Base-by-base conservation (phyloP, 192 early-diverging fungal genomes). In the Allomyces arbusculus region DNA sequence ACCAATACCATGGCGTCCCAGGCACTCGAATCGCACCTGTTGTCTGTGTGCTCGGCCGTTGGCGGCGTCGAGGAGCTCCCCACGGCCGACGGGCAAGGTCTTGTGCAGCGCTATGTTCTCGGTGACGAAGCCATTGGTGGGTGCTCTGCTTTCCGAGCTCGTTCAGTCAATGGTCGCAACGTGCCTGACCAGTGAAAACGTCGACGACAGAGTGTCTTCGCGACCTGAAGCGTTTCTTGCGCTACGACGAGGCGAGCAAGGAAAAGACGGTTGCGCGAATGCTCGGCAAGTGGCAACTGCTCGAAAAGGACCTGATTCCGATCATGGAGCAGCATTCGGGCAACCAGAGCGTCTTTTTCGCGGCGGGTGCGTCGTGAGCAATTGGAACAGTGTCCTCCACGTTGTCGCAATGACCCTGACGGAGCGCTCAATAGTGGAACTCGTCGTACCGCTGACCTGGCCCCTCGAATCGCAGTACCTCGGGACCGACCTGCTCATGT, bases 221-320 rank as follows among this genome's bases (percentile, higher is more conserved):
- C 14, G 67, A 68, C 64, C 43, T 68, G 16, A 68, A 68, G 61
- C 62, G 64, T 8, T 64, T 64, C 8, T 25, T 68, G 45, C 63
- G 67, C 44, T 28, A 45, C 10, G 64, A 68, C 61, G 67, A 68
- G 20, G 16, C 61, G 12, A 24, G 23, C 64, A 23, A 64, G 40
- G 63, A 63, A 23, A 68, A 68, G 23, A n/a, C 23, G 23, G 64
- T 68, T 10, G 24, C 24, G 9, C 58, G 65, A 12, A 22, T 25
- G 10, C 64, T 68, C 19, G 67, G 67, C 64, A 23, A 43, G 20
- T 40, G 23, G 67, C 44, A 23, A 23, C 12, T 68, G 24, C 23
- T 68, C 16, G 62, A 67, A 24, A 66, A 66, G 44, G 67, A 66
- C 50, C 24, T 68, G 24, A 64, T 68, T 63, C 64, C 67, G n/a